Percentiles rank a stretch among this genome's conserved stretches.
Evolutionary conservation across 2,329 filamentous ascomycete species (phyloP).

Genomic region (Paramyrothecium roridum): DNA sequence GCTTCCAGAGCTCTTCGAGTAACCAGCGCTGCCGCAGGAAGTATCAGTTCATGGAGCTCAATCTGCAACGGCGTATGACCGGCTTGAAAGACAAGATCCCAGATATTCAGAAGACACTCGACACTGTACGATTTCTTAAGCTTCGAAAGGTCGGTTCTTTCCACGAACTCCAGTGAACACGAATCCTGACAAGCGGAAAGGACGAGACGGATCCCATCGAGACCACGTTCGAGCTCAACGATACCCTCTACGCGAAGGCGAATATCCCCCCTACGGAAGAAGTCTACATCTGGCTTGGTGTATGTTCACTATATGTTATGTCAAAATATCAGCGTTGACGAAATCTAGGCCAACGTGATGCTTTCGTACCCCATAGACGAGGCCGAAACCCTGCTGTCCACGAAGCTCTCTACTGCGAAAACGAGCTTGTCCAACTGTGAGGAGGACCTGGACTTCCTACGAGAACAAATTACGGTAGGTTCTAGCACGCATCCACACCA

Average conservation of each 20-base stretch:
- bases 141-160: conserved; percentile 58
- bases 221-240: conserved; percentile 94
- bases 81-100: conserved; percentile 93
- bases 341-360: conserved; percentile 85
- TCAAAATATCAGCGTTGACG: conserved; percentile 17
- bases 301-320: conserved; percentile 28
- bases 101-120: conserved; percentile 93
- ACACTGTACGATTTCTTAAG: conserved; percentile 84
- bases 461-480: conserved; percentile 91
- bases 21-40: conserved; percentile 58
- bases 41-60: conserved; percentile 99
- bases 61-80: conserved; percentile 76
- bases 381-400: conserved; percentile 72
- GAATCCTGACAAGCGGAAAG: conserved; percentile 24
- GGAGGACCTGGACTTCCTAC: conserved; percentile 91
- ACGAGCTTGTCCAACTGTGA: conserved; percentile 82
- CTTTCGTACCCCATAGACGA: conserved; percentile 88
- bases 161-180: not conserved
- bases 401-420: conserved; percentile 77
- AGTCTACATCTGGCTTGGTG: conserved; percentile 95
- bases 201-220: conserved; percentile 69
- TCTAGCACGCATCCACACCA: not conserved
- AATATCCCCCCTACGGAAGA: conserved; percentile 79
- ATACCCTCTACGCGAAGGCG: conserved; percentile 90
- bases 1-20: not conserved